Percentiles rank a stretch among this genome's conserved stretches.
These are phyloP conservation scores for Tetrahymena elliotti DNA, from an alignment of 73 alveolate genomes.

Conservation along the genomic window DNA sequence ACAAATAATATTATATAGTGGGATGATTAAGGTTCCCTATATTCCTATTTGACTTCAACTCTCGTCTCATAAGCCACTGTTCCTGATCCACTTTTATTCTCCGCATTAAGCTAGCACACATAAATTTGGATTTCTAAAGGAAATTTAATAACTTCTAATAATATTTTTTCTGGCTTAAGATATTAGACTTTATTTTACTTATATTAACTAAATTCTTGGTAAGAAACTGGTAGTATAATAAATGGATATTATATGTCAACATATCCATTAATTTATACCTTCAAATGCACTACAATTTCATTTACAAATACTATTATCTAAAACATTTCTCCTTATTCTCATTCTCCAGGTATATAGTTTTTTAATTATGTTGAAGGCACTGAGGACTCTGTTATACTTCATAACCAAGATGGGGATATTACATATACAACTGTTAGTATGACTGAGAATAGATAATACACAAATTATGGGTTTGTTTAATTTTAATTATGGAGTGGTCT, in stretches of 20 bases:
- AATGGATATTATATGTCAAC: not conserved
- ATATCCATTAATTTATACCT: not conserved
- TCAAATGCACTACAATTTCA: not conserved
- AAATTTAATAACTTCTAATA: not conserved
- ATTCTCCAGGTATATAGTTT: not conserved
- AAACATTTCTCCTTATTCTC: not conserved
- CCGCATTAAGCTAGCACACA: not conserved
- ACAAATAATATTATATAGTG: not conserved
- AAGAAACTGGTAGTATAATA: not conserved
- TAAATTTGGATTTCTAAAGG: not conserved
- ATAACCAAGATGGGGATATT: not conserved
- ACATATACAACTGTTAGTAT: not conserved
- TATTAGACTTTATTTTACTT: not conserved
- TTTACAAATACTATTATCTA: not conserved
- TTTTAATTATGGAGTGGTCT: not conserved
- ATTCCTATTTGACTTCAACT: not conserved
- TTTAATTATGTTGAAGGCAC: not conserved
- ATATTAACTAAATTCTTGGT: not conserved
- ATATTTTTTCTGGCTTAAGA: not conserved
- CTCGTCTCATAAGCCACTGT: not conserved
- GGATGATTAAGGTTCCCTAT: not conserved
- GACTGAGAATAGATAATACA: not conserved
- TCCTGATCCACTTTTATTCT: not conserved
- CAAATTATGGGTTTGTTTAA: not conserved
- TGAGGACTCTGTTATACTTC: not conserved